Evolutionary conservation across 2,329 filamentous ascomycete genomes (phyloP).

Genomic region (Paraconiothyrium brasiliense): DNA sequence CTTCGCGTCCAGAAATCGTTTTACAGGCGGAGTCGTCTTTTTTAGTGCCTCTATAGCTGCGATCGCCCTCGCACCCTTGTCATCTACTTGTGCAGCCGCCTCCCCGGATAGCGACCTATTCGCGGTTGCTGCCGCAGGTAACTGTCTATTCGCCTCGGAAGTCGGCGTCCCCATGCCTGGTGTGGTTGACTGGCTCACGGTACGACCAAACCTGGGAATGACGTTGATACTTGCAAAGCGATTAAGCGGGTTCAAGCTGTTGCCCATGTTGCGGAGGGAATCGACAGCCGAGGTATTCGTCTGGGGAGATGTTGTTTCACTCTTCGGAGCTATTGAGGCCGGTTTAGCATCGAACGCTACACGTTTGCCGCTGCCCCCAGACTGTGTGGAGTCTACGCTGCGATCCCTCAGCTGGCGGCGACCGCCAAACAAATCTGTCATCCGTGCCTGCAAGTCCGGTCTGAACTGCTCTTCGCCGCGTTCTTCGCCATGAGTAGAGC

Average conservation of each 20-base stretch:
- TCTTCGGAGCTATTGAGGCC: slow-evolving; percentile 32
- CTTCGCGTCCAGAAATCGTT: slow-evolving; percentile 58
- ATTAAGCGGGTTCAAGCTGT: slow-evolving; percentile 82
- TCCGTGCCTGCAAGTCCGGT: slow-evolving; percentile 62
- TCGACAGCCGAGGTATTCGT: slow-evolving; percentile 72
- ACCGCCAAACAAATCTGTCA: slow-evolving; percentile 77
- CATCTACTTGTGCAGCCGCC: slow-evolving; percentile 30
- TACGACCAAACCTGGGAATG: slow-evolving; percentile 78
- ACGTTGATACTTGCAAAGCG: slow-evolving; percentile 77
- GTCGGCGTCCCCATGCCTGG: slow-evolving; percentile 53
- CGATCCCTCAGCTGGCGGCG: slow-evolving; percentile 72
- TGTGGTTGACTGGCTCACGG: slow-evolving; percentile 54
- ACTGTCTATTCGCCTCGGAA: slow-evolving; percentile 39
- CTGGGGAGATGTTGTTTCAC: slow-evolving; percentile 36
- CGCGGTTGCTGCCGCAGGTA: slow-evolving; percentile 32
- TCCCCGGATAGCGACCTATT: slow-evolving; percentile 34
- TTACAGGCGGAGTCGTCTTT: slow-evolving; percentile 57
- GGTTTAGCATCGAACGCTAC: slow-evolving; percentile 58
- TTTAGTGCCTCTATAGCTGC: slow-evolving; percentile 56
- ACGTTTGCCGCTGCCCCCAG: slow-evolving; percentile 70
- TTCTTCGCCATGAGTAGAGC: slow-evolving; percentile 59
- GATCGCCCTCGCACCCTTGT: slow-evolving; percentile 52
- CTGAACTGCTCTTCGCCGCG: slow-evolving; percentile 34
- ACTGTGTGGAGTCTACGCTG: slow-evolving; percentile 77
- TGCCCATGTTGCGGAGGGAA: slow-evolving; percentile 82